These are phyloP conservation scores for Termitomyces sp. DNA, from an alignment of 768 basidiomycete genomes.

Conservation along the genomic window DNA sequence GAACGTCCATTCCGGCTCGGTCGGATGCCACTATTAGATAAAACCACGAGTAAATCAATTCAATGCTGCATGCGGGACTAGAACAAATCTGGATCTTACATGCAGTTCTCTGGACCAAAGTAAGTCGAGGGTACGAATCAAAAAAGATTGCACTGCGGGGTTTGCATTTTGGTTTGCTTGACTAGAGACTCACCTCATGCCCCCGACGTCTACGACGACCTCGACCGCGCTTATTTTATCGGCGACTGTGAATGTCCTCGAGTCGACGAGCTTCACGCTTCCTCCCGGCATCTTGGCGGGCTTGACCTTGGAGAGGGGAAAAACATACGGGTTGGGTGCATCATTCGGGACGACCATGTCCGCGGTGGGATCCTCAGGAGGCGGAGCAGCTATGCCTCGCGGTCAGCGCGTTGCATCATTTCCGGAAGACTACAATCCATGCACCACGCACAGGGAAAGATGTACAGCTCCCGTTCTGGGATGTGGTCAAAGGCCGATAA, in stretches of 20 bases:
- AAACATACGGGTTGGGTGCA: constrained; percentile 48
- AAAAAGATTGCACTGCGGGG: no score
- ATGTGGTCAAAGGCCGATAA: constrained; percentile 45
- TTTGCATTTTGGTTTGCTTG: no score
- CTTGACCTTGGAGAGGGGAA: constrained; percentile 42
- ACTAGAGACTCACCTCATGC: constrained; percentile 48
- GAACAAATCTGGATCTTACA: constrained; percentile 22
- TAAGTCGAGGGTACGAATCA: no score
- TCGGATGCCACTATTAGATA: constrained; percentile 58
- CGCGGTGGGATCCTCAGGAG: constrained; percentile 30
- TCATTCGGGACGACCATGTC: constrained; percentile 45
- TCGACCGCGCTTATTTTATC: constrained; percentile 52
- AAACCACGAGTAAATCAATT: not conserved
- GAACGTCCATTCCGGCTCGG: constrained; percentile 61
- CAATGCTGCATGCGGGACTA: not conserved
- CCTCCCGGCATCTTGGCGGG: constrained; percentile 45
- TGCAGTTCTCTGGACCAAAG: constrained; percentile 41
- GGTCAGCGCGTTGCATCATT: not conserved
- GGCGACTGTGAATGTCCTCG: constrained; percentile 44
- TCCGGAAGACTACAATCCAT: not conserved
- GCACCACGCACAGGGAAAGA: constrained; percentile 30
- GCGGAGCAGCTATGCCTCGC: constrained; percentile 27
- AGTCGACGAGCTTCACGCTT: constrained; percentile 55
- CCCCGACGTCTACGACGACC: constrained; percentile 54
- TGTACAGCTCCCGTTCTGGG: constrained; percentile 49